phyloP scores from a whole-genome alignment of 495 filamentous ascomycete species.

The Evernia prunastri region DNA sequence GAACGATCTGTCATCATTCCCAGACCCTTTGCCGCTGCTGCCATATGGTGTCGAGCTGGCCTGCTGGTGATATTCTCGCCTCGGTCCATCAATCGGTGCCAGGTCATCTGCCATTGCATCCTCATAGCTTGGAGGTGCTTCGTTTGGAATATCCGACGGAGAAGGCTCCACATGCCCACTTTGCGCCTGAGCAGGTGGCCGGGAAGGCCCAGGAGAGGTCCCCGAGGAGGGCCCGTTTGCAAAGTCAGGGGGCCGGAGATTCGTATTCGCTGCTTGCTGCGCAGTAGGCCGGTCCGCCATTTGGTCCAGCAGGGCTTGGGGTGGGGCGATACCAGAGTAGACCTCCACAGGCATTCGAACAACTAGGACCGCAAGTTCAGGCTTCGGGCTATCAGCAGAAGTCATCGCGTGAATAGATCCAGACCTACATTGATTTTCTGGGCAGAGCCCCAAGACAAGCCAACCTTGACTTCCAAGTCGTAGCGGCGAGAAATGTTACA shows the following conservation, averaged over 20 bases:
- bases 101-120: slow-evolving; percentile 82
- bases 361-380: slow-evolving; percentile 66
- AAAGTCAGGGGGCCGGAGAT: slow-evolving; percentile 22
- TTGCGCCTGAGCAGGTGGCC: slow-evolving; percentile 27
- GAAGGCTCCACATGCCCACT: slow-evolving; percentile 22
- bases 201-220: slow-evolving; percentile 20
- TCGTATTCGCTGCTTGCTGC: slow-evolving; percentile 22
- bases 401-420: background rate
- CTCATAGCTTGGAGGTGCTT: slow-evolving; percentile 74
- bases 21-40: slow-evolving; percentile 30
- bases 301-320: slow-evolving; percentile 63
- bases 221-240: slow-evolving; percentile 19
- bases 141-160: slow-evolving; percentile 45
- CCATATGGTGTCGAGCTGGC: slow-evolving; percentile 1
- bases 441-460: slow-evolving; percentile 54
- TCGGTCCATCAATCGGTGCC: slow-evolving; percentile 56
- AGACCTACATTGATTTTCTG: slow-evolving; percentile 47
- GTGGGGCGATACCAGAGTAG: slow-evolving; percentile 87
- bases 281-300: slow-evolving; percentile 41
- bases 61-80: slow-evolving; percentile 54
- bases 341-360: slow-evolving; percentile 72
- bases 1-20: slow-evolving; percentile 13
- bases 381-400: slow-evolving; percentile 32
- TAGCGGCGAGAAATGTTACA: slow-evolving; percentile 83
- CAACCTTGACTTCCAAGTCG: slow-evolving; percentile 73